Conservation (phyloP, 257 asterid species). For the Solanum neorickii region DNA sequence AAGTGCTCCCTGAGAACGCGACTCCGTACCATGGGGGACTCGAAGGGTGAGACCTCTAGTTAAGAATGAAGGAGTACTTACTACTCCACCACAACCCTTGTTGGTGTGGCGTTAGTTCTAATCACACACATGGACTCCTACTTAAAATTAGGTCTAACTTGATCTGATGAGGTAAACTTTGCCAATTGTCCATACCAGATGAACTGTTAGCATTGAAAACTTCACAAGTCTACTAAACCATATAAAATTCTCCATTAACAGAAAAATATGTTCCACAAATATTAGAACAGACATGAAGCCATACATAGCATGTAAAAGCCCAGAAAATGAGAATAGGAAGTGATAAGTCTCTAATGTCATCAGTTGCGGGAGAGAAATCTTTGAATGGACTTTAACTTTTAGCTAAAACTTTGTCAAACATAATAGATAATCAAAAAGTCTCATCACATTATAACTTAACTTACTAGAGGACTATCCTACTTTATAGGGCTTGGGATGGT, state of each 20-base stretch:
- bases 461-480: neutral
- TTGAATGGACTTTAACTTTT: neutral
- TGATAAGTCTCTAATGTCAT: neutral
- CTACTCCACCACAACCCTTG: neutral
- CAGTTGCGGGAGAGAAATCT: neutral
- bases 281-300: neutral
- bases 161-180: neutral
- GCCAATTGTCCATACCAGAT: neutral
- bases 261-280: neutral
- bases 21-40: neutral
- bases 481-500: neutral
- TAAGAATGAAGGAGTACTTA: neutral
- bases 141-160: neutral
- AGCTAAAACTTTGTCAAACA: neutral
- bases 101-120: neutral
- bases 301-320: neutral
- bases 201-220: neutral
- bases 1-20: neutral
- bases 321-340: neutral
- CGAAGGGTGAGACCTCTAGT: neutral
- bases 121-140: neutral
- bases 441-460: neutral
- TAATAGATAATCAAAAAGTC: neutral
- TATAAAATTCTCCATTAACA: neutral
- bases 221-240: neutral